These are phyloP conservation scores for Melocanna baccifera DNA, from an alignment of 176 grass and related monocot species.

Conservation along the genomic window DNA sequence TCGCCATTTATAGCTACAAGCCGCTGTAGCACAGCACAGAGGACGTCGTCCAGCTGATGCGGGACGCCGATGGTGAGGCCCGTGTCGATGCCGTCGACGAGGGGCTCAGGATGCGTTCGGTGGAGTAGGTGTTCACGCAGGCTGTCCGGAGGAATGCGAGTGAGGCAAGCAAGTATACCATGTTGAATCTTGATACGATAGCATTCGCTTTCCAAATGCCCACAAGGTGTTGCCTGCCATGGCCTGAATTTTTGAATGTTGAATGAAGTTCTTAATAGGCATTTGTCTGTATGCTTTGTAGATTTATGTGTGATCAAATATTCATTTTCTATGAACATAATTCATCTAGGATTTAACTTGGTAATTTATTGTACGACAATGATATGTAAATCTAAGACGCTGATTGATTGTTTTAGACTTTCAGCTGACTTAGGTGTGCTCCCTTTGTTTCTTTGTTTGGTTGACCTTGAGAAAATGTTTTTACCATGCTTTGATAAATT, in stretches of 20 bases:
- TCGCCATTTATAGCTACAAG: conserved; percentile 40
- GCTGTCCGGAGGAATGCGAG: conserved; percentile 73
- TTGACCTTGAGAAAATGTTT: too few relatives aligned
- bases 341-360: background rate
- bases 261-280: too few relatives aligned
- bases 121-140: conserved; percentile 88
- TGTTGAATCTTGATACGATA: conserved; percentile 27
- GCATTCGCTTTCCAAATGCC: background rate
- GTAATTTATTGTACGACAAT: background rate
- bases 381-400: background rate
- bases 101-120: conserved; percentile 67
- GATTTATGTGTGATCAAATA: background rate
- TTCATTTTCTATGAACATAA: background rate
- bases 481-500: too few relatives aligned
- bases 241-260: too few relatives aligned
- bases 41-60: conserved; percentile 59
- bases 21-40: conserved; percentile 59
- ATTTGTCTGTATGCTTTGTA: background rate
- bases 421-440: too few relatives aligned
- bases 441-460: too few relatives aligned
- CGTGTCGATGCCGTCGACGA: conserved; percentile 69
- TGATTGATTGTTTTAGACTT: background rate
- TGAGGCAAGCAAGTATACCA: conserved; percentile 71
- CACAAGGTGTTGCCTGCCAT: too few relatives aligned
- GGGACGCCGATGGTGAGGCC: conserved; percentile 62